Evolutionary conservation across 139 green algal species (phyloP).

Genomic region (Trebouxia sp.): DNA sequence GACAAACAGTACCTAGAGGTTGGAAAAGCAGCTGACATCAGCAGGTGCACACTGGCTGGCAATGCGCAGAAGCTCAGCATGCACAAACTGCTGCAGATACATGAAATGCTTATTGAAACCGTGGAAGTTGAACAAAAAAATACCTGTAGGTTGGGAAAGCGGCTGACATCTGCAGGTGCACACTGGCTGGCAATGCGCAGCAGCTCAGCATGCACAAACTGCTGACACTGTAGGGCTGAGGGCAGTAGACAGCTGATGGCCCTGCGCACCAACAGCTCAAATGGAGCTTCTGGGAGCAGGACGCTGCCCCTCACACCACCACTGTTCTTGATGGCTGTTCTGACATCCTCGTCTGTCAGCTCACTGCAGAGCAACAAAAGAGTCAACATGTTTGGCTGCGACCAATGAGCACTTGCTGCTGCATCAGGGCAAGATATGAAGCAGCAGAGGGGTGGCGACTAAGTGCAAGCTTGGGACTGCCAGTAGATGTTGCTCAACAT

Average conservation of each 20-base stretch:
- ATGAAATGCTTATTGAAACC: neutral
- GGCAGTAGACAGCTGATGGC: conserved; percentile 75
- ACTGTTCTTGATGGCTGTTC: conserved; percentile 93
- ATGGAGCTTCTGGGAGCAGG: conserved; percentile 92
- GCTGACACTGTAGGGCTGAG: conserved; percentile 68
- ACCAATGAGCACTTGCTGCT: too few species aligned
- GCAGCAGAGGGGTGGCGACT: too few species aligned
- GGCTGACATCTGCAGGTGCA: conserved; percentile 66
- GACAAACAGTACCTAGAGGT: conserved; percentile 66
- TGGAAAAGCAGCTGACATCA: conserved; percentile 70
- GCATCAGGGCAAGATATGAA: too few species aligned
- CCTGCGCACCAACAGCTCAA: conserved; percentile 89
- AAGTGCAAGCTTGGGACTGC: too few species aligned
- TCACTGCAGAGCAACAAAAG: too few species aligned
- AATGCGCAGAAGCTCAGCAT: conserved; percentile 85
- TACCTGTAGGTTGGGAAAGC: conserved; percentile 71
- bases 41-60: conserved; percentile 67
- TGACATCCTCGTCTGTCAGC: conserved; percentile 85
- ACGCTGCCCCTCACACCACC: conserved; percentile 80
- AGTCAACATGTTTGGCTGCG: too few species aligned
- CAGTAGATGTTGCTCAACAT: too few species aligned
- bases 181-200: conserved; percentile 77
- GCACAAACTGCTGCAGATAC: conserved; percentile 74
- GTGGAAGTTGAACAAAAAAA: too few species aligned
- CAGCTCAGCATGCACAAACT: conserved; percentile 84